Evolutionary conservation across 2,329 filamentous ascomycete genomes (phyloP), one percentile per base, ranked within the genome.

Genomic region (Cylindrodendrum hubeiense): DNA sequence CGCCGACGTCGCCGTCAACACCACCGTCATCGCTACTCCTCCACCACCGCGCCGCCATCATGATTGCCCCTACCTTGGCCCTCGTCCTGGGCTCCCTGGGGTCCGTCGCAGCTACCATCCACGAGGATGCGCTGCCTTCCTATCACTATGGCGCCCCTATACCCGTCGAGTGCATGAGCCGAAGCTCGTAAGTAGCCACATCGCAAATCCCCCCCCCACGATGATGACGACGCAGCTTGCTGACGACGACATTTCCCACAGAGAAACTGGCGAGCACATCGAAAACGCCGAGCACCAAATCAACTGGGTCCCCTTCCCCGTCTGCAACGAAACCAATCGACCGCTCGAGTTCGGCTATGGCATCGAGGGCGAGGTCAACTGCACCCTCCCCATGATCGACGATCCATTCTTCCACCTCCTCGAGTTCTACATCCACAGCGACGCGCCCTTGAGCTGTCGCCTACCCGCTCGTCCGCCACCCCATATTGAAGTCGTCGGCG

Each of bases 341-440:
- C 91, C 95, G 0, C 90, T 99, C 74, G 90, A 96, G 75, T 91
- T 99, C 78, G 87, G 89, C 79, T 98, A 97, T 83, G 95, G 95
- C 78, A 82, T 92, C 71, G 93, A 95, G 77, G 83, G 81, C 81
- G 94, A 97, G 78, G 81, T 93, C 72, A 95, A 95, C 83, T 96
- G 93, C 84, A 96, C 93, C 60, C 90, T 96, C 74, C 84, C 91
- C 76, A 87, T 93, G 81, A 86, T 95, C 74, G 86, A 87, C 74
- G 93, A 95, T 78, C 88, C 91, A 43, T 91, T 95, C 85, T 96
- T 94, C 85, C 93, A 96, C 81, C 87, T 95, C 55, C 91, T 95
- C 83, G 93, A 98, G 83, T 98, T 98, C 86, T 98, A 98, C 86
- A 91, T 98, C 79, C 96, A 98, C 86, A 94, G 92, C 83, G 96